Evolutionary conservation across 106 monocot species (phyloP).

Genomic region (Allium cepa): DNA sequence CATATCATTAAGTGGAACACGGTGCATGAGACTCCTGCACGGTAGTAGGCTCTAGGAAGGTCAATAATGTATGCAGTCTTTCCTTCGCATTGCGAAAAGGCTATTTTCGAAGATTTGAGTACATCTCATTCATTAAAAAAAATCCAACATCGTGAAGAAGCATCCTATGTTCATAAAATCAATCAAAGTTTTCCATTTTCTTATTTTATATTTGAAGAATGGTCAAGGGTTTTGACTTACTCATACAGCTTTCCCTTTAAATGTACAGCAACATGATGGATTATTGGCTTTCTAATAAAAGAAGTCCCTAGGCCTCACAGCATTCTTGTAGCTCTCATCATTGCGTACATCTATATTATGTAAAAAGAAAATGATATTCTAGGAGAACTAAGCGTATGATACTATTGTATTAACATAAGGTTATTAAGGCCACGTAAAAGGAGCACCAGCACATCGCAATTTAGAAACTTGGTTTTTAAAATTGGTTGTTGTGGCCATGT

Average conservation of each 20-base stretch:
- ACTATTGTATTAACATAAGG: not conserved
- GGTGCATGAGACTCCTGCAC: no score
- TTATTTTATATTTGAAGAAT: not conserved
- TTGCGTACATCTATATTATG: conserved; percentile 26
- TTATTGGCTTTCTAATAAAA: conserved; percentile 52
- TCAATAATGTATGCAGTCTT: no score
- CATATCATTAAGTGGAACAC: no score
- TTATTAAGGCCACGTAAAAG: conserved; percentile 10
- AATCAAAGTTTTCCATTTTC: not conserved
- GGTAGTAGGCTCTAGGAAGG: no score
- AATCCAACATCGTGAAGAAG: conserved; percentile 25
- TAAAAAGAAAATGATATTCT: not conserved
- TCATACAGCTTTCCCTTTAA: conserved; percentile 66
- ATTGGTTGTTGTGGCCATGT: conserved; percentile 32
- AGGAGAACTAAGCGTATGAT: not conserved
- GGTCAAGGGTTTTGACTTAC: conserved; percentile 17
- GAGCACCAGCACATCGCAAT: conserved; percentile 36
- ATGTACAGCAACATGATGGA: conserved; percentile 58
- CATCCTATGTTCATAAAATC: conserved; percentile 19
- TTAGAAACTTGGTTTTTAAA: conserved; percentile 30
- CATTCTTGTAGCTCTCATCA: conserved; percentile 58
- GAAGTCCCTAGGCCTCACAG: conserved; percentile 45
- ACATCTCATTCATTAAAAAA: conserved; percentile 59
- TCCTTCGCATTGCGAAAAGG: no score
- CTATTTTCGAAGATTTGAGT: no score